Conservation (phyloP, 2,329 filamentous ascomycete species). For the Stenocarpella maydis region DNA sequence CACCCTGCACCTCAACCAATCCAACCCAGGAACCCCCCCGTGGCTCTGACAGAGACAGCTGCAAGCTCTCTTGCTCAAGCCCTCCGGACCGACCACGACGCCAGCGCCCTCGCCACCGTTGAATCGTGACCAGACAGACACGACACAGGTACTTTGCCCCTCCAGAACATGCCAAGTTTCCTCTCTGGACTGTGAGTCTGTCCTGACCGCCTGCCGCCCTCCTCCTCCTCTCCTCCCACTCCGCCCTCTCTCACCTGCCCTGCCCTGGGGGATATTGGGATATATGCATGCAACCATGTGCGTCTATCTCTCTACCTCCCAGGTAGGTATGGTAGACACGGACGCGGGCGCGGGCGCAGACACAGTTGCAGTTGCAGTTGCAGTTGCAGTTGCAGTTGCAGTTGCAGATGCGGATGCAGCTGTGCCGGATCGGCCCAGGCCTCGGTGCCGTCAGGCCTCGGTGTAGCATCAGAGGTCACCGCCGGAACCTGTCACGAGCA, state of each 20-base stretch:
- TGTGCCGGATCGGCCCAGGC: background rate
- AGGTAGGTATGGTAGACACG: background rate
- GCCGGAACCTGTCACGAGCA: conserved; percentile 20
- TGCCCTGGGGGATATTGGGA: background rate
- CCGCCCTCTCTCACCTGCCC: background rate
- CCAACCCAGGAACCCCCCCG: conserved; percentile 8
- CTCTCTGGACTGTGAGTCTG: conserved; percentile 44
- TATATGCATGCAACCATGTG: background rate
- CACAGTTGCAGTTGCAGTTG: background rate
- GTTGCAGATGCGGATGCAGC: background rate
- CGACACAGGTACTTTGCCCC: conserved; percentile 23
- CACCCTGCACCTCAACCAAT: background rate
- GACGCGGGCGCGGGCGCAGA: background rate
- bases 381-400: background rate
- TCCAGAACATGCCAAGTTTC: conserved; percentile 42
- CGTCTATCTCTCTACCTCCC: background rate
- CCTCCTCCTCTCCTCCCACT: background rate
- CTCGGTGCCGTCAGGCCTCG: conserved; percentile 11
- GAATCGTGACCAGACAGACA: conserved; percentile 1
- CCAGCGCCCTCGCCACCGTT: conserved; percentile 15
- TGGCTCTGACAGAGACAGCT: conserved; percentile 23
- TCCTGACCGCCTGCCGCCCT: conserved; percentile 18
- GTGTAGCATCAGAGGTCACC: background rate
- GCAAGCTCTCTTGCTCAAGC: conserved; percentile 1
- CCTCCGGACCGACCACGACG: no score